Base-by-base conservation (phyloP, 2,329 filamentous ascomycete genomes). In the Albifimbria verrucaria region DNA sequence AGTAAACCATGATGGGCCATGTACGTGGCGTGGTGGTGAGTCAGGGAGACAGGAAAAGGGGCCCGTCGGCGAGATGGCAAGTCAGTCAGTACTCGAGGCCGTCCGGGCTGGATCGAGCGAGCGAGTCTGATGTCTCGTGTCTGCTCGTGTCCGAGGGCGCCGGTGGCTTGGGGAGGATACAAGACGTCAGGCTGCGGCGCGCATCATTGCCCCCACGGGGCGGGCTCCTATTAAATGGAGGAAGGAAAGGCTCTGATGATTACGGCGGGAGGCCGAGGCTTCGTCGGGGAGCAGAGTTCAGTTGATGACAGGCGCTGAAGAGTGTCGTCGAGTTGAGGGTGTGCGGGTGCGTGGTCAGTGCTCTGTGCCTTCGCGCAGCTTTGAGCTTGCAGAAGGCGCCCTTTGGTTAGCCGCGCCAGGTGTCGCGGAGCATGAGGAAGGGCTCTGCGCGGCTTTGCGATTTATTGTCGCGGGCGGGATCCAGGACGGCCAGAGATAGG, bases 1-100 rank as follows among this genome's bases (percentile, higher is more conserved):
- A 82, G 60, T 81, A 83, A 6, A 82, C 79, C 80, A 83, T 42
- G 43, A 21, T 41, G 42, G 32, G 12, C 32, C 32, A 39, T 39
- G 12, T 39, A 39, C 32, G 15, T 39, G 32, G 12, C 15, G 12
- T n/a, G 32, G 32, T 39, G 32, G 12, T 39, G 32, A 15, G 12
- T 39, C 12, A 39, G 11, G 32, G 32, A 12, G 4, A 12, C 12
- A 32, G 26, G 26, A 32, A 39, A 15, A 39, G 32, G 32, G 32
- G 32, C 15, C 5, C n/a, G 15, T 39, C 32, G 32, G 32, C 32
- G 32, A 39, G 18, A 39, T 17, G 15, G 18, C 32, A 6, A 12
- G 32, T 39, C 32, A n/a, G n/a, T n/a, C n/a, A n/a, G n/a, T n/a
- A n/a, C n/a, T n/a, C n/a, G n/a, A n/a, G n/a, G n/a, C n/a, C n/a